Base-by-base conservation (phyloP, 352 stramenopile species). In the Globisporangium nunn region DNA sequence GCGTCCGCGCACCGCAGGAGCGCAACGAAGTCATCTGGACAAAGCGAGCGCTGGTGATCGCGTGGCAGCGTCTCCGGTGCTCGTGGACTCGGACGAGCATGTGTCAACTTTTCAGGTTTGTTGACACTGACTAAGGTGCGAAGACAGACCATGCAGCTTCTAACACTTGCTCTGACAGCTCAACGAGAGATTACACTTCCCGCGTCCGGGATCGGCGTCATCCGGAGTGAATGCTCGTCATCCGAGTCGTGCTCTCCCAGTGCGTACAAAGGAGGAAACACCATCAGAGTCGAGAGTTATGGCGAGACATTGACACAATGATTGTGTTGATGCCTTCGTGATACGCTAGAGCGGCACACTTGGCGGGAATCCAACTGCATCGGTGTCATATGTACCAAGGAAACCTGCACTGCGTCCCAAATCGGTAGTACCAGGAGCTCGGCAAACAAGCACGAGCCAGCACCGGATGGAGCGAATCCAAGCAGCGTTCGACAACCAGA, bases 341-440 rank as follows among this genome's bases (percentile, higher is more conserved):
- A 15, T 12, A 12, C 4, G 0, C 37, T 17, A 43, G 37, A 12
- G 11, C 37, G 37, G 37, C 11, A 12, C 37, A 17, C 10, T 15
- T 12, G 14, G 3, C 1, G 37, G 4, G 14, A 8, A 1, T 18
- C 11, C 11, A 15, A 15, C 31, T 11, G 17, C 23, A 29, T 4
- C 11, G 7, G 18, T 12, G 12, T 6, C 44, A 4, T 45, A 40
- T 15, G 44, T 14, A 14, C 50, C 58, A 12, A 17, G 30, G 23
- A 81, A 78, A 28, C 69, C 72, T 11, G 57, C 72, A 0, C 66
- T 68, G 68, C 70, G 68, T 8, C 72, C 72, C 28, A 81, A 79
- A 40, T 77, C 72, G 4, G 70, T 65, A 2, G 59, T 41, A 3
- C 28, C 55, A 63, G 65, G 64, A 30, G 18, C 28, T 15, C 52